Base-by-base conservation (phyloP, 1,139 yeast species). In the Eremothecium sinecaudum region DNA sequence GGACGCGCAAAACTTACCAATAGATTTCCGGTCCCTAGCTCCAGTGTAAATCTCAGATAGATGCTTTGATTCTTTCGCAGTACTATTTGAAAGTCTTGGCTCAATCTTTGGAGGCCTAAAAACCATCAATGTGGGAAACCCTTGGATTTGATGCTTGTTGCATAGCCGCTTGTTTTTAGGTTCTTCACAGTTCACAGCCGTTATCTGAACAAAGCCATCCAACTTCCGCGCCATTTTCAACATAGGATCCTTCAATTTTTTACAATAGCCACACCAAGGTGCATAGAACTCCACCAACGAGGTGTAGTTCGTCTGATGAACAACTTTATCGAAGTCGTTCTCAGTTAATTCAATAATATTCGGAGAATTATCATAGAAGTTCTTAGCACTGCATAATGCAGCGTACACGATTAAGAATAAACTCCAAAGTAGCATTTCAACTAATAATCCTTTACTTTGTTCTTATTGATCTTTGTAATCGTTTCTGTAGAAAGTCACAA, bases 201-300 rank as follows among this genome's bases (percentile, higher is more conserved):
- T 95, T 11, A 86, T 81, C 45, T 79, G 75, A 14, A 76, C 76
- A 34, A 74, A 59, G 2, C 57, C 56, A 17, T 48, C 44, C 9
- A 81, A 61, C 26, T 62, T 59, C 36, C 71, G 72, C 9, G 84
- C 94, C 14, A 79, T 73, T 49, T 76, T 79, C 37, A 66, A 64
- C 54, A 66, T 79, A 1, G 73, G 65, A 2, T 73, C 71, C 42
- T 69, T 67, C 40, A 80, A 56, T 40, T 73, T 68, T 43, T 72
- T 67, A 50, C 92, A 80, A 52, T 79, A 75, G 1, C 87, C 86
- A 64, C 97, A 90, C 97, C 97, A 90, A 24, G 97, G 97, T 4
- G 97, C 97, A 56, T 90, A 90, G 55, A 87, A 90, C 59, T 86
- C 87, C 13, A 90, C 92, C 5, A 87, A 63, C 2, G 94, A 63